Evolutionary conservation across 768 basidiomycete genomes (phyloP).

Genomic region (Collybia nuda): DNA sequence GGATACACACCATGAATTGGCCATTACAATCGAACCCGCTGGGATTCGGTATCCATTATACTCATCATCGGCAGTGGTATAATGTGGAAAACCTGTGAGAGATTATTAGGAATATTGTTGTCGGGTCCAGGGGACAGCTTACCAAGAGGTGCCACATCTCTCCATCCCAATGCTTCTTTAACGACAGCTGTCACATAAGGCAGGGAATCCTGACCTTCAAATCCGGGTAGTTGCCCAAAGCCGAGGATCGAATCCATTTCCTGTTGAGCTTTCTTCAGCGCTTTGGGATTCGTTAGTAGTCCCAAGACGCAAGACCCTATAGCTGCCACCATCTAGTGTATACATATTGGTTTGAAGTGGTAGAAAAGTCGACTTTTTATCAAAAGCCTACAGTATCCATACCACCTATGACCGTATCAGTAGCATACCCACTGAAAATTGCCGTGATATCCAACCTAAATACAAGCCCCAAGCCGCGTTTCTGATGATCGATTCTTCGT

Average conservation of each 20-base stretch:
- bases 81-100: slow-evolving; percentile 28
- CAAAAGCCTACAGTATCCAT: slow-evolving; percentile 22
- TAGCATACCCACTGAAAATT: background rate
- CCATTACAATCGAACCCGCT: slow-evolving; percentile 23
- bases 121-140: too few relatives aligned
- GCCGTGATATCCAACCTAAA: slow-evolving; percentile 16
- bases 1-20: slow-evolving; percentile 25
- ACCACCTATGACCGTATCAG: slow-evolving; percentile 11
- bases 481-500: slow-evolving; percentile 14
- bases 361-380: background rate
- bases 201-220: slow-evolving; percentile 23
- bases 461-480: slow-evolving; percentile 18
- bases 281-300: slow-evolving; percentile 25
- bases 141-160: slow-evolving; percentile 23
- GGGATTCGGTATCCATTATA: slow-evolving; percentile 38
- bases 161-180: slow-evolving; percentile 29
- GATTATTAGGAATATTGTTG: background rate
- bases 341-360: too few relatives aligned
- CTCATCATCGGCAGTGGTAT: slow-evolving; percentile 24
- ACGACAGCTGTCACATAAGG: slow-evolving; percentile 32
- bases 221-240: slow-evolving; percentile 24
- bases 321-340: too few relatives aligned
- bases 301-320: slow-evolving; percentile 17
- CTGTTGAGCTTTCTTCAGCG: slow-evolving; percentile 23
- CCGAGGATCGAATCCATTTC: slow-evolving; percentile 31